Evolutionary conservation across 1,139 yeast species (phyloP).

Genomic region (Kazachstania sp.): DNA sequence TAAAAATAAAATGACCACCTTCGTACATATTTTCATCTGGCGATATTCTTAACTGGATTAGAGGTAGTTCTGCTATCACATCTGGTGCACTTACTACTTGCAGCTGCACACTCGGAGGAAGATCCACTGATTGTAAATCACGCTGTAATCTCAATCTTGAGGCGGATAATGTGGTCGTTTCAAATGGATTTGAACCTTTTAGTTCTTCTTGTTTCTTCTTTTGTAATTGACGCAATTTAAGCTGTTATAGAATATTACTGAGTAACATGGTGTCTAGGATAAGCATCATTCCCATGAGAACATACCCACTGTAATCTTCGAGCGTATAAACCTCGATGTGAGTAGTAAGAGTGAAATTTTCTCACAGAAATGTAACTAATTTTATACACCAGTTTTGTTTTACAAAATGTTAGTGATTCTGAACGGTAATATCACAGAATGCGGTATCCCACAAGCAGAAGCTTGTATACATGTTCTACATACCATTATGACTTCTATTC

Average conservation of each 20-base stretch:
- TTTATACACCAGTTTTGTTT: no score
- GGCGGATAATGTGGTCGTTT: slow-evolving; percentile 29
- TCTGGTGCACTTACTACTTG: slow-evolving; percentile 49
- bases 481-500: not conserved
- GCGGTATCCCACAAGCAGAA: no score
- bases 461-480: not conserved
- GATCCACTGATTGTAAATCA: slow-evolving; percentile 60
- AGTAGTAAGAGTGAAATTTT: no score
- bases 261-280: no score
- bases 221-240: slow-evolving; percentile 53
- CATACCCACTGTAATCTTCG: no score
- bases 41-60: slow-evolving; percentile 46
- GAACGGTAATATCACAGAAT: no score
- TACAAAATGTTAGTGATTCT: no score
- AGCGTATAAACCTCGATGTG: no score
- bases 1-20: slow-evolving; percentile 61
- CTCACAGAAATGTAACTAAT: no score
- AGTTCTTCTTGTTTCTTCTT: slow-evolving; percentile 44
- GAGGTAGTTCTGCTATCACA: slow-evolving; percentile 36
- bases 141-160: slow-evolving; percentile 43
- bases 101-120: slow-evolving; percentile 56
- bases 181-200: slow-evolving; percentile 2
- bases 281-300: no score
- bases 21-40: slow-evolving; percentile 80
- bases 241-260: slow-evolving; percentile 22